Evolutionary conservation across 2,329 filamentous ascomycete species (phyloP), one percentile per base, ranked within the genome.

Genomic region (Beauveria bassiana): DNA sequence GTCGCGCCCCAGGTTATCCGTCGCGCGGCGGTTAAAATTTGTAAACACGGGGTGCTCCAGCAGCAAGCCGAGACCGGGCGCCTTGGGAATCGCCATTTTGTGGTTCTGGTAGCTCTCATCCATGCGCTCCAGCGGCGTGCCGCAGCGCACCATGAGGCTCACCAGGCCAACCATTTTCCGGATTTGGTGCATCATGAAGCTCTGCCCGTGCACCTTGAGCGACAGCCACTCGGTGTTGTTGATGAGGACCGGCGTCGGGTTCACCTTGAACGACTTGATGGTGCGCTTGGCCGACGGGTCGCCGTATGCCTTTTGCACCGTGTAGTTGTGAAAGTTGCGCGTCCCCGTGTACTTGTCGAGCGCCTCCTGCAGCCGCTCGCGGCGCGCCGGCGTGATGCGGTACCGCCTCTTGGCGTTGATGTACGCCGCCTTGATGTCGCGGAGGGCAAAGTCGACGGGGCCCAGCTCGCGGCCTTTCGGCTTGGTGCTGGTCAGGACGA

Each of bases 161-260:
- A 86, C 91, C 88, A 99, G 92, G 61, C 90, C 91, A 18, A 99
- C 91, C 95, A 99, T 98, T 77, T 98, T 99, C 70, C 95, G 88
- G 74, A 99, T 99, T 78, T 99, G 95, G 75, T 99, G 95, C 95
- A 99, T 99, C 95, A 99, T 99, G 81, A 99, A 99, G 70, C 89
- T 93, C 75, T 99, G 95, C 0, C 95, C 95, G 74, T 99, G 95
- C 26, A 99, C 93, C 73, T 96, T 96, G 66, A 98, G 81, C 49
- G 89, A 95, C 5, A 99, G 81, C 95, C 95, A 99, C 78, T 99
- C 90, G 1, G 92, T 97, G 70, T 93, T 87, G 73, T 91, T 86
- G 74, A 96, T 96, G 70, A 92, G 85, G 69, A 96, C 88, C 1
- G 92, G 91, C 57, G 83, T 79, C 3, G 79, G 77, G 72, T 91